A percentile compares a stretch with the other conserved stretches of the same genome.
phyloP scores from a whole-genome alignment of 192 early-diverging fungal species.

The Lobulomyces angularis region DNA sequence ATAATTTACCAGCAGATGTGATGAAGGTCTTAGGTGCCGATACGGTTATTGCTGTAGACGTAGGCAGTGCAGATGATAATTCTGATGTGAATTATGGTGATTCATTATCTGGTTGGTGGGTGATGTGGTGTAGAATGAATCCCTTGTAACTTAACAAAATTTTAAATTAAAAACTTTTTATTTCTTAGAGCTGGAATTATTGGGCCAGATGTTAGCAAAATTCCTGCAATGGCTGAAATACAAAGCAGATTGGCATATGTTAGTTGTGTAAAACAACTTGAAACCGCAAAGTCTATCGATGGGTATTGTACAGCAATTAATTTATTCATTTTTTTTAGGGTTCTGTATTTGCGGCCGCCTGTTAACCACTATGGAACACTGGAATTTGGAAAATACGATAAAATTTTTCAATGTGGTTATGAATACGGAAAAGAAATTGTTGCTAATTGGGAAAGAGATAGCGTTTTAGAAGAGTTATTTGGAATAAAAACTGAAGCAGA shows the following conservation, averaged over 20 bases:
- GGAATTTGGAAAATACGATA: slow-evolving; percentile 83
- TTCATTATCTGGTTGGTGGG: slow-evolving; percentile 84
- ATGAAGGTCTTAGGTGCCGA: slow-evolving; percentile 63
- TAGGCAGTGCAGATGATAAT: slow-evolving; percentile 84
- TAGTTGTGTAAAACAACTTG: slow-evolving; percentile 66
- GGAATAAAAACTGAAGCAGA: slow-evolving; percentile 11
- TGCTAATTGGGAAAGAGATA: slow-evolving; percentile 65
- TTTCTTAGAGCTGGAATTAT: too few relatives aligned
- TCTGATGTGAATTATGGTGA: slow-evolving; percentile 85
- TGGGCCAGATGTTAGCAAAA: slow-evolving; percentile 40
- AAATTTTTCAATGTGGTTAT: slow-evolving; percentile 79
- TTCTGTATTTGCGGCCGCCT: slow-evolving; percentile 78
- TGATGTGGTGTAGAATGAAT: slow-evolving; percentile 68
- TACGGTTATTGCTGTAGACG: slow-evolving; percentile 89
- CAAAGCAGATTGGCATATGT: slow-evolving; percentile 90
- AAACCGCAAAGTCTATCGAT: slow-evolving; percentile 72
- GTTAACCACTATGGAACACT: slow-evolving; percentile 74
- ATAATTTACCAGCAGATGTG: slow-evolving; percentile 87
- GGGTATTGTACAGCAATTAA: too few relatives aligned
- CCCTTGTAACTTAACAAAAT: slow-evolving; percentile 58
- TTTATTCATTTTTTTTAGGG: too few relatives aligned
- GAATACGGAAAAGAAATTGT: slow-evolving; percentile 68
- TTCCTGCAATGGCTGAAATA: slow-evolving; percentile 87
- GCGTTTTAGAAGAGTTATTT: slow-evolving; percentile 43
- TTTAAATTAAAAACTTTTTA: too few relatives aligned